phyloP scores from a whole-genome alignment of 2,329 filamentous ascomycete species.

The Whalleya microplaca region DNA sequence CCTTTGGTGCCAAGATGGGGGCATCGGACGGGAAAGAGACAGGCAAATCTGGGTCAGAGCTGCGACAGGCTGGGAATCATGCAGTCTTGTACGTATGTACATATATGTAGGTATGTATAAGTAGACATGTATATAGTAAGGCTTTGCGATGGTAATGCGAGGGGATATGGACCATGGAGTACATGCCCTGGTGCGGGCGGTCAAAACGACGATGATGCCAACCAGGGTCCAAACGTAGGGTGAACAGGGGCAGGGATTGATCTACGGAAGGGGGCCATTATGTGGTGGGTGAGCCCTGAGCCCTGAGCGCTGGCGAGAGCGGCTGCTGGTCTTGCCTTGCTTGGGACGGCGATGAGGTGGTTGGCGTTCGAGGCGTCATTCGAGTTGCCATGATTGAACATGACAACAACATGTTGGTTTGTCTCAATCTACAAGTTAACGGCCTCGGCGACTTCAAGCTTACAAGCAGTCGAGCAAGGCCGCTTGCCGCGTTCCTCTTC shows the following conservation, averaged over 20 bases:
- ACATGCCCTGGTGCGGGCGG: conserved; percentile 21
- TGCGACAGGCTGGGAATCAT: conserved; percentile 33
- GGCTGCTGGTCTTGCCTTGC: conserved; percentile 3
- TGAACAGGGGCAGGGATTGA: conserved; percentile 27
- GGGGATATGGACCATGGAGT: conserved; percentile 30
- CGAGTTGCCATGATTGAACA: conserved; percentile 19
- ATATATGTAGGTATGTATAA: conserved; percentile 4
- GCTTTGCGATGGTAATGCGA: conserved; percentile 25
- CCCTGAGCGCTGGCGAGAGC: conserved; percentile 12
- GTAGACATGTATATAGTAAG: conserved; percentile 14
- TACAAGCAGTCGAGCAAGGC: background rate
- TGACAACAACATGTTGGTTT: conserved; percentile 7
- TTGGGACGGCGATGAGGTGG: conserved; percentile 9
- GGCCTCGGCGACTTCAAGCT: conserved; percentile 8
- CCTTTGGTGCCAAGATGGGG: conserved; percentile 30
- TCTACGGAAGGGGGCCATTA: conserved; percentile 18
- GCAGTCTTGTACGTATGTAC: conserved; percentile 21
- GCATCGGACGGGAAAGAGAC: conserved; percentile 31
- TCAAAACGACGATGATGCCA: conserved; percentile 37
- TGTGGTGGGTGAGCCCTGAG: conserved; percentile 7
- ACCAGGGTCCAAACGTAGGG: conserved; percentile 28
- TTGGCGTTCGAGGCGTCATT: conserved; percentile 17
- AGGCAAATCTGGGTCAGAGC: conserved; percentile 30
- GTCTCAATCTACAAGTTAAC: conserved; percentile 11
- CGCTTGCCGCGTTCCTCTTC: background rate